Evolutionary conservation across 306 rosid species (phyloP).

Genomic region (Gynostemma pentaphyllum): DNA sequence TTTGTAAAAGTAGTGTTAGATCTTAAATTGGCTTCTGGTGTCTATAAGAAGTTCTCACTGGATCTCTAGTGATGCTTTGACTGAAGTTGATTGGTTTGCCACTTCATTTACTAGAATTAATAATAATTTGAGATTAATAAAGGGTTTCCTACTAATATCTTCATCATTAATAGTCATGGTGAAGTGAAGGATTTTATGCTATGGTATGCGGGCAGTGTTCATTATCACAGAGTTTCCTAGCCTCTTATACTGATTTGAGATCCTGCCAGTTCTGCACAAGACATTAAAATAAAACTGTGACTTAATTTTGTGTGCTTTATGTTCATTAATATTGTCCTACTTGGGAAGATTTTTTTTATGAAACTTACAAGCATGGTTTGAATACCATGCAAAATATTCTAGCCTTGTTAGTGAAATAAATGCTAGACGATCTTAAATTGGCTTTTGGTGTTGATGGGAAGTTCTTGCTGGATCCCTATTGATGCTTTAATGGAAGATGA

Average conservation of each 20-base stretch:
- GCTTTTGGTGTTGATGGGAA: background rate
- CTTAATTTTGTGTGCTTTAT: too few species aligned
- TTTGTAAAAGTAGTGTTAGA: background rate
- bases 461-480: too few species aligned
- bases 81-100: background rate
- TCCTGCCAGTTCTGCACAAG: too few species aligned
- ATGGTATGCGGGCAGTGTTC: too few species aligned
- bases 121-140: background rate
- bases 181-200: too few species aligned
- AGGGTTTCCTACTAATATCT: background rate
- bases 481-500: too few species aligned
- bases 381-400: background rate
- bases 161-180: too few species aligned
- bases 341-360: too few species aligned
- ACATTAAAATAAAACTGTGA: too few species aligned
- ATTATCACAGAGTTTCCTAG: too few species aligned
- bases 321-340: too few species aligned
- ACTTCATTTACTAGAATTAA: background rate
- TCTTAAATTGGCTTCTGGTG: background rate
- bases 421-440: background rate
- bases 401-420: background rate
- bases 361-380: background rate
- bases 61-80: background rate
- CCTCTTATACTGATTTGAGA: too few species aligned
- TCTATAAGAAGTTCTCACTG: background rate